Base-by-base conservation (phyloP, 1,284 basidiomycete genomes). In the Macrocystidia cucumis region DNA sequence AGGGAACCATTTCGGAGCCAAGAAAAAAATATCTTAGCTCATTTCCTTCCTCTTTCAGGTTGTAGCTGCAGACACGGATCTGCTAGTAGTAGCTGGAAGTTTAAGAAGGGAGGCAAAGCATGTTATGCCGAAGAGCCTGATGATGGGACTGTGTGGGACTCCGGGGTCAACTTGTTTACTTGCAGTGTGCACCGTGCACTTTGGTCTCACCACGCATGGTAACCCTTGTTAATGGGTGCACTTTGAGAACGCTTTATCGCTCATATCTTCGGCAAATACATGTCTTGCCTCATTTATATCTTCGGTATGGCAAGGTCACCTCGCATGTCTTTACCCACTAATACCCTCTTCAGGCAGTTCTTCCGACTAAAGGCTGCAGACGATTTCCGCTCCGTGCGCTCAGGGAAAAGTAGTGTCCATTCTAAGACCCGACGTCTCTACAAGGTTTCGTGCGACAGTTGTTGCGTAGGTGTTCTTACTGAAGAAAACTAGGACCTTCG, bases 351-450 rank as follows among this genome's bases (percentile, higher is more conserved):
- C 46, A 87, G 85, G 19, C 64, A 69, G 38, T 85, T 85, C 55
- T 86, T 75, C 56, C 68, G 63, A 38, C 52, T 80, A 36, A 78
- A 77, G 47, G 67, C 67, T 24, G 59, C 62, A 25, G 73, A 83
- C 49, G 78, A 79, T 50, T 59, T 80, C 33, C 67, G 67, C 29
- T 49, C 57, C 14, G 28, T 60, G 42, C 38, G 47, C 39, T 57
- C 61, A 11, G 43, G 49, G 32, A 48, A 53, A 79, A 52, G 22
- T 33, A 23, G 37, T 35, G 33, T 37, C 37, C 50, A 69, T 12
- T 59, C 54, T 23, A 38, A 45, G n/a, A n/a, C n/a, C n/a, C 29
- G 55, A 49, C 17, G 80, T 73, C 44, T 37, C 74, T 14, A 72
- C 64, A 41, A 65, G 72, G 33, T 48, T 80, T n/a, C n/a, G 5